Evolutionary conservation across 2,329 filamentous ascomycete genomes (phyloP).

Genomic region (Nemania serpens): DNA sequence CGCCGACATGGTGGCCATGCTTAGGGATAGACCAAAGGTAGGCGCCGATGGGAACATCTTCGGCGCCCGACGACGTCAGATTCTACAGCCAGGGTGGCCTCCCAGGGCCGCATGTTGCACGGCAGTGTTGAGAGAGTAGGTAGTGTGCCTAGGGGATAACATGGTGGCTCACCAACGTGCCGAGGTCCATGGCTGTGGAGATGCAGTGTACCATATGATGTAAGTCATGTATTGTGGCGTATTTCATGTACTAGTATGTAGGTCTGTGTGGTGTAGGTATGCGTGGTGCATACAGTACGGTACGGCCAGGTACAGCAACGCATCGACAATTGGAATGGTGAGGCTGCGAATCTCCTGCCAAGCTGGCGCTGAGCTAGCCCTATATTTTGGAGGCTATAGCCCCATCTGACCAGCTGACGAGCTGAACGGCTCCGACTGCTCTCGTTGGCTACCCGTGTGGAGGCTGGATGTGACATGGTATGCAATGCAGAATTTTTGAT

Average conservation of each 20-base stretch:
- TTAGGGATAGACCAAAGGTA: neutral
- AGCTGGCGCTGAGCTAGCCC: conserved; percentile 25
- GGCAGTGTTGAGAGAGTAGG: neutral
- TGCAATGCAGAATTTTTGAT: conserved; percentile 5
- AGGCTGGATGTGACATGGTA: conserved; percentile 12
- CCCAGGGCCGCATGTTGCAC: conserved; percentile 1
- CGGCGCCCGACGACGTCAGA: neutral
- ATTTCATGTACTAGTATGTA: neutral
- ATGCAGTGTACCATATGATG: neutral
- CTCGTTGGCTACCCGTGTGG: conserved; percentile 13
- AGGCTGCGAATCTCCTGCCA: conserved; percentile 5
- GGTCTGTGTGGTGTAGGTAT: neutral
- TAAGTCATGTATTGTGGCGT: neutral
- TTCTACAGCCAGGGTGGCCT: conserved; percentile 14
- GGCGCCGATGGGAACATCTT: neutral
- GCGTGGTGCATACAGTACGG: neutral
- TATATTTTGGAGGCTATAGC: conserved; percentile 22
- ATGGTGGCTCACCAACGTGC: neutral
- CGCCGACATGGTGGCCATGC: neutral
- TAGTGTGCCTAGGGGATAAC: neutral
- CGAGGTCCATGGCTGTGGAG: conserved; percentile 4
- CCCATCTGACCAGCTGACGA: conserved; percentile 23
- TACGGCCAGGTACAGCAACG: neutral
- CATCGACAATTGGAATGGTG: neutral
- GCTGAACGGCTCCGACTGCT: conserved; percentile 14